These are phyloP conservation scores for Lathyrus tuberosus DNA, from an alignment of 306 rosid species.

Conservation along the genomic window DNA sequence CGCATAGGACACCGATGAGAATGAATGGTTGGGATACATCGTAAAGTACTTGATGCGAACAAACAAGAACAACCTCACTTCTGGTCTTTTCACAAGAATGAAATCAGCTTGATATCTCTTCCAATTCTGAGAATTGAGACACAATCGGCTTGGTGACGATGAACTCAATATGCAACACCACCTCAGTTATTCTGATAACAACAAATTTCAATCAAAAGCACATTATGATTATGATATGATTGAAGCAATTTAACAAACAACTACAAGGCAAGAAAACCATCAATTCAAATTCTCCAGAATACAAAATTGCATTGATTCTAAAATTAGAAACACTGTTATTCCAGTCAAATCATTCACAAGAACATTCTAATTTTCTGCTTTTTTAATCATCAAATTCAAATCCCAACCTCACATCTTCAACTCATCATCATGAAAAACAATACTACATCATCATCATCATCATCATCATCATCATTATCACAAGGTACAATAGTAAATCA, in stretches of 20 bases:
- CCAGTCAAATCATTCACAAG: neutral
- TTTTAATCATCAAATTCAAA: constrained; percentile 26
- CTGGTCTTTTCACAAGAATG: constrained; percentile 46
- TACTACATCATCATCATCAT: constrained; percentile 20
- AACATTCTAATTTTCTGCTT: constrained; percentile 15
- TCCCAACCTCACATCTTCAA: neutral
- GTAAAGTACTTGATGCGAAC: constrained; percentile 32
- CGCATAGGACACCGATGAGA: constrained; percentile 59
- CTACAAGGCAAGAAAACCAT: constrained; percentile 4
- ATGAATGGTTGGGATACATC: constrained; percentile 65
- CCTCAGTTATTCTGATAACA: constrained; percentile 28
- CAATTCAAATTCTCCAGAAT: constrained; percentile 10
- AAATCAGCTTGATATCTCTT: constrained; percentile 30
- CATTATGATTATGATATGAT: neutral
- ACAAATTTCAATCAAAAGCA: neutral
- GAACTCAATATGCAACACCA: constrained; percentile 8
- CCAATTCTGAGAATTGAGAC: constrained; percentile 12
- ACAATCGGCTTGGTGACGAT: constrained; percentile 51
- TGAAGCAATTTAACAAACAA: constrained; percentile 11
- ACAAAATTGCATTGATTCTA: constrained; percentile 3
- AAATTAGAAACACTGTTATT: constrained; percentile 17
- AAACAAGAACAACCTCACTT: constrained; percentile 42
- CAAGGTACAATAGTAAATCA: neutral
- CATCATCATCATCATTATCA: constrained; percentile 4
- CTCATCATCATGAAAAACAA: neutral